Evolutionary conservation across 148 eudicot species (phyloP).

Genomic region (Suaeda aralocaspica): DNA sequence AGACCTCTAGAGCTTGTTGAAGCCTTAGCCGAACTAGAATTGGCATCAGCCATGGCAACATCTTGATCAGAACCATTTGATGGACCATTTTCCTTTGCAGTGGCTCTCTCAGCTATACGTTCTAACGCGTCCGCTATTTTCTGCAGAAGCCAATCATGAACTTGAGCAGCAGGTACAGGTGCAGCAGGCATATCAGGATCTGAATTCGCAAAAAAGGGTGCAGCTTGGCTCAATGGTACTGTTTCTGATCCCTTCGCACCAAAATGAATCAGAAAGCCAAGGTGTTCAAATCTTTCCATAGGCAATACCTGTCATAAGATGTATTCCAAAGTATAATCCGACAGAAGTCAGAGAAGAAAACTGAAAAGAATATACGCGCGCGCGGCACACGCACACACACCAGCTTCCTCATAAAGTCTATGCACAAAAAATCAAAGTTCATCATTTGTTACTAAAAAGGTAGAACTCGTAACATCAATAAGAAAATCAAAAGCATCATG

Average conservation of each 20-base stretch:
- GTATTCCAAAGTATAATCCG: neutral
- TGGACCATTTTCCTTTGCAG: constrained; percentile 77
- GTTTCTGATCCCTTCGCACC: constrained; percentile 78
- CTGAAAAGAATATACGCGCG: neutral
- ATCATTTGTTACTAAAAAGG: neutral
- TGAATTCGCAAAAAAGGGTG: constrained; percentile 93
- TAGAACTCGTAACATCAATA: neutral
- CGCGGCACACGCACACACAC: neutral
- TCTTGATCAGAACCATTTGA: constrained; percentile 67
- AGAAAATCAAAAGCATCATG: neutral
- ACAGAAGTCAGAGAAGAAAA: neutral
- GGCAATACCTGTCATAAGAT: constrained; percentile 62
- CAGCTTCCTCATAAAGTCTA: neutral
- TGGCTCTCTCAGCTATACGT: constrained; percentile 71
- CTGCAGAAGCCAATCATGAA: constrained; percentile 88
- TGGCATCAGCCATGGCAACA: constrained; percentile 80
- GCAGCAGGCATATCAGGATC: constrained; percentile 99
- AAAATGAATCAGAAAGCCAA: constrained; percentile 73
- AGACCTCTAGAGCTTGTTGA: constrained; percentile 66
- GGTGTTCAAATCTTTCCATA: constrained; percentile 89
- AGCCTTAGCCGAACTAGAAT: constrained; percentile 54
- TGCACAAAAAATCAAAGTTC: neutral
- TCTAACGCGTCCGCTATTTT: constrained; percentile 66
- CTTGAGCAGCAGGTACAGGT: constrained; percentile 81
- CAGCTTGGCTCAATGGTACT: constrained; percentile 72